Conservation (phyloP, 164 flowering plant species). For the Vitis vinifera region DNA sequence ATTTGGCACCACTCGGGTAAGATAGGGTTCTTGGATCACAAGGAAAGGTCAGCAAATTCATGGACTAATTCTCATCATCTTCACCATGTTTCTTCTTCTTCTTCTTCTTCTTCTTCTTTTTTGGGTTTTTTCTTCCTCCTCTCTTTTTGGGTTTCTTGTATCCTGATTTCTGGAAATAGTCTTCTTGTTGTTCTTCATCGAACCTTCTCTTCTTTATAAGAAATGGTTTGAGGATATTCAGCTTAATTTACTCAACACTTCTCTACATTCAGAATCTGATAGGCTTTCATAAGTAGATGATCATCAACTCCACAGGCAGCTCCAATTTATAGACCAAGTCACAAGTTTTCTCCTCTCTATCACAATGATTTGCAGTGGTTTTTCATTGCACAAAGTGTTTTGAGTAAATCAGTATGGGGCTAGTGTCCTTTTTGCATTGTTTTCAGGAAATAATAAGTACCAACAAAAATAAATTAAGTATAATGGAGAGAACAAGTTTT, state of each 20-base stretch:
- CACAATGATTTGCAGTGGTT: not conserved
- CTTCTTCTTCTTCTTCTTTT: conserved; percentile 3
- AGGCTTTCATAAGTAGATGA: not conserved
- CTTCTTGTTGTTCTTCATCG: conserved; percentile 16
- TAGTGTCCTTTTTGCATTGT: conserved; percentile 12
- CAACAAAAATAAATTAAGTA: not conserved
- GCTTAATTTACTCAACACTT: not conserved
- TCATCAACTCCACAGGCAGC: not conserved
- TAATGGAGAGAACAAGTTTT: not conserved
- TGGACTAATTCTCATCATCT: conserved; percentile 11
- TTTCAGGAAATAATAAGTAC: conserved; percentile 13
- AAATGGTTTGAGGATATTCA: conserved; percentile 25
- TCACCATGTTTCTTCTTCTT: conserved; percentile 18
- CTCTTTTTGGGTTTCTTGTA: not conserved
- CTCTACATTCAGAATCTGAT: not conserved
- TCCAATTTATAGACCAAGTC: no score
- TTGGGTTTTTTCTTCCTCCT: not conserved
- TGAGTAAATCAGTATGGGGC: conserved; percentile 4
- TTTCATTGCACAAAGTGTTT: not conserved
- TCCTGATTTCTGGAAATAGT: conserved; percentile 22
- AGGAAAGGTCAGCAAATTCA: conserved; percentile 41
- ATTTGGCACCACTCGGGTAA: not conserved
- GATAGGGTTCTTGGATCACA: conserved; percentile 1
- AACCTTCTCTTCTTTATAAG: conserved; percentile 15
- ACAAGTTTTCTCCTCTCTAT: not conserved